Evolutionary conservation across 2,329 filamentous ascomycete species (phyloP).

Genomic region (Fusarium pseudocircinatum): DNA sequence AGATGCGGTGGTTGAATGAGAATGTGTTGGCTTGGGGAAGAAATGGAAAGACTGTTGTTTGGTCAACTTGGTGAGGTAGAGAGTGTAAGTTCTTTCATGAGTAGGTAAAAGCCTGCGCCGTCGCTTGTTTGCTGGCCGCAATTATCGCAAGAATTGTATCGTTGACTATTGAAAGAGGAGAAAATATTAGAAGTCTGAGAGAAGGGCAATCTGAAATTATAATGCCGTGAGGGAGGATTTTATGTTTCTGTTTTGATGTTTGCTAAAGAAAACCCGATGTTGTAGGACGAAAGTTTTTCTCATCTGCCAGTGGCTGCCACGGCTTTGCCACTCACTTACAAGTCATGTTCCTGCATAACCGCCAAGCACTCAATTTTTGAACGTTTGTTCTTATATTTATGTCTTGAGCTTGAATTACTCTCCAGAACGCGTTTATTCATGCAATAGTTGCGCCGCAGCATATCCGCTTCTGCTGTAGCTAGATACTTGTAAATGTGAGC

Average conservation of each 20-base stretch:
- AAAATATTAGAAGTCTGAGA: not conserved
- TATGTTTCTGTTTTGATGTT: not conserved
- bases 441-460: no score
- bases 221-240: not conserved
- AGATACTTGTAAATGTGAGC: no score
- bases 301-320: not conserved
- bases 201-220: rapidly evolving
- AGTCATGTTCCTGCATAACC: not conserved
- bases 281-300: not conserved
- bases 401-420: no score
- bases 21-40: not conserved
- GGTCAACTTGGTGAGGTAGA: no score
- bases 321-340: not conserved
- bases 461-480: no score
- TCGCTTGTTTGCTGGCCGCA: rapidly evolving
- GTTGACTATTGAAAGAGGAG: rapidly evolving
- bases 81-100: not conserved
- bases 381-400: no score
- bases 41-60: not conserved
- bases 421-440: rapidly evolving
- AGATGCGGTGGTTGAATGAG: rapidly evolving
- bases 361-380: not conserved
- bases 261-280: not conserved
- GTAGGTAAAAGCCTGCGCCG: rapidly evolving
- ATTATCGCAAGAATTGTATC: not conserved